Evolutionary conservation across 768 basidiomycete genomes (phyloP).

Genomic region (Asterophora lycoperdoides): DNA sequence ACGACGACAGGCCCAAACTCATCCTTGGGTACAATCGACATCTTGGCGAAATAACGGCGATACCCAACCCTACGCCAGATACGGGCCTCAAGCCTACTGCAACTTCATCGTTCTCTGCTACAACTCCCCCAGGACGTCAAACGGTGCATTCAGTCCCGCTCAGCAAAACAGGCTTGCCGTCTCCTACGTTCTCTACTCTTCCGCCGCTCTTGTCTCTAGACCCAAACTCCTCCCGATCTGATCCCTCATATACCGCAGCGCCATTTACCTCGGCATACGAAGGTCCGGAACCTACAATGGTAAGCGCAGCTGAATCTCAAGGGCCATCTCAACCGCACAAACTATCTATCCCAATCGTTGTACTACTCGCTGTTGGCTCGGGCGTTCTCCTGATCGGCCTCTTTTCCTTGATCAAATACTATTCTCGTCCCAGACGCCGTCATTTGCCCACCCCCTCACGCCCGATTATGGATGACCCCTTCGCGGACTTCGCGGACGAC

Average conservation of each 20-base stretch:
- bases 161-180: constrained; percentile 13
- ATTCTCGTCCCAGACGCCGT: constrained; percentile 45
- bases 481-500: constrained; percentile 43
- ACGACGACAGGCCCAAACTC: constrained; percentile 14
- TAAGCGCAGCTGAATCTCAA: neutral
- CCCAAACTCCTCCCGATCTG: constrained; percentile 11
- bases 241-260: constrained; percentile 13
- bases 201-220: constrained; percentile 20
- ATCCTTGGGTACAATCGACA: constrained; percentile 18
- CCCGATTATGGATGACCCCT: constrained; percentile 62
- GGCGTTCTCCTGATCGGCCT: constrained; percentile 45
- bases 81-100: constrained; percentile 27
- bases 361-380: constrained; percentile 50
- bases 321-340: constrained; percentile 25
- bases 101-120: constrained; percentile 22
- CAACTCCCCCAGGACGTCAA: constrained; percentile 23
- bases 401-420: constrained; percentile 44
- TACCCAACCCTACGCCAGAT: constrained; percentile 51
- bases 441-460: constrained; percentile 66
- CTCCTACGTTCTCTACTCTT: constrained; percentile 22
- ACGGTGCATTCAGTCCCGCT: constrained; percentile 13
- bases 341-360: constrained; percentile 45
- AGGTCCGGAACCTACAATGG: constrained; percentile 4
- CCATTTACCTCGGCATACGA: constrained; percentile 12
- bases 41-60: constrained; percentile 31